These are phyloP conservation scores for Fraxinus nigra DNA, from an alignment of 305 asterid genomes.

Conservation along the genomic window DNA sequence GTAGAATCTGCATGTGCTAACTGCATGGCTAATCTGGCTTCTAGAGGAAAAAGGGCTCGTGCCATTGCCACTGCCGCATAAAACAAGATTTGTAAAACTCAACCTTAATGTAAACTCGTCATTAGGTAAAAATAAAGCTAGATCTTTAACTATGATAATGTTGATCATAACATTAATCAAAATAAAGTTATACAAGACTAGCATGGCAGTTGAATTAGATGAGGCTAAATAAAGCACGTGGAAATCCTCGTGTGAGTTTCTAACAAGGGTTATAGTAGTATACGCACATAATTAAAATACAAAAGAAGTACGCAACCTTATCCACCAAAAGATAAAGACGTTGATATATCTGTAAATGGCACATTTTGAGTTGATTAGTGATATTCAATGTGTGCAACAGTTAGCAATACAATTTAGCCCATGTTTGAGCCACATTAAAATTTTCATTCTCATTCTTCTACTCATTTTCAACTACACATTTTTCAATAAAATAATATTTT, in stretches of 20 bases:
- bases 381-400: neutral
- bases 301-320: constrained; percentile 10
- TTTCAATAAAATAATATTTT: too few relatives aligned
- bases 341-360: neutral
- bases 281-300: neutral
- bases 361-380: neutral
- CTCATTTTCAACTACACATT: too few relatives aligned
- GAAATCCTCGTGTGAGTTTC: neutral
- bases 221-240: neutral
- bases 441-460: too few relatives aligned
- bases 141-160: neutral
- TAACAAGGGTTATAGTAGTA: neutral
- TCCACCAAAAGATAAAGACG: neutral
- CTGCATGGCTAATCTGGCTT: constrained; percentile 84
- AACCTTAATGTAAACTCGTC: neutral
- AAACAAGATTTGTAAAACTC: neutral
- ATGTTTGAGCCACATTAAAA: too few relatives aligned
- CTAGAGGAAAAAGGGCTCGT: constrained; percentile 60
- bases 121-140: neutral
- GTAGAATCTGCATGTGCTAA: constrained; percentile 71
- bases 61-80: constrained; percentile 75
- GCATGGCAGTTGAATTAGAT: neutral
- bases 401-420: neutral
- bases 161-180: neutral
- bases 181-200: constrained; percentile 1